Evolutionary conservation across 2,329 filamentous ascomycete genomes (phyloP), one percentile per base, ranked within the genome.

Genomic region (Cercospora berteroae): DNA sequence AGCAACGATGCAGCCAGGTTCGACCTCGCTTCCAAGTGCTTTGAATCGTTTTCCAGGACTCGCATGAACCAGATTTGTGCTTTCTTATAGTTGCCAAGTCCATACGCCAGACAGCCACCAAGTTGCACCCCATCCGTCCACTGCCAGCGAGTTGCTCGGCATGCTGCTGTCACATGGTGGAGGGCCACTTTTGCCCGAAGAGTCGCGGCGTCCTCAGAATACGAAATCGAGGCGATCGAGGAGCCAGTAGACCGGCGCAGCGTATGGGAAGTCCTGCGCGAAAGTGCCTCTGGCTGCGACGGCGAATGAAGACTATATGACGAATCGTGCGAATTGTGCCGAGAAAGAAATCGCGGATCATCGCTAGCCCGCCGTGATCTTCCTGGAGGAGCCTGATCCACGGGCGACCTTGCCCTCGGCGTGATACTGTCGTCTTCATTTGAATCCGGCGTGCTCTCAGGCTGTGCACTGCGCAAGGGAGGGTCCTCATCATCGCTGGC

Each of bases 51-150:
- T 29, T 82, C 82, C 39, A 90, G 79, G 57, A 90, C 88, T 72
- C 89, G 88, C 67, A 85, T 87, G 77, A 93, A 94, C 89, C 89
- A 93, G 68, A 88, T 85, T 57, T 91, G 79, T 16, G 91, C 90
- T 70, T 92, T 90, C 69, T 91, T 86, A 76, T 95, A 96, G 75
- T 92, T 89, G 69, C 93, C 92, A 13, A 98, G 81, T 7, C 92
- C 94, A 80, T 98, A 98, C 60, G 94, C 90, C 66, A 99, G 83
- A 80, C 95, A 98, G 2, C 95, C 95, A 44, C 91, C 93, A 6
- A 98, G 83, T 44, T 98, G 83, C 83, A 98, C 94, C 2, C 95
- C 95, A 76, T 98, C 94, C 63, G 93, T 86, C 95, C 95, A 99
- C 73, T 88, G 87, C 91, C 92, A 95, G 9, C 85, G 86, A 74